Conservation (phyloP, 176 grass and related monocot species). For the Hordeum marinum region DNA sequence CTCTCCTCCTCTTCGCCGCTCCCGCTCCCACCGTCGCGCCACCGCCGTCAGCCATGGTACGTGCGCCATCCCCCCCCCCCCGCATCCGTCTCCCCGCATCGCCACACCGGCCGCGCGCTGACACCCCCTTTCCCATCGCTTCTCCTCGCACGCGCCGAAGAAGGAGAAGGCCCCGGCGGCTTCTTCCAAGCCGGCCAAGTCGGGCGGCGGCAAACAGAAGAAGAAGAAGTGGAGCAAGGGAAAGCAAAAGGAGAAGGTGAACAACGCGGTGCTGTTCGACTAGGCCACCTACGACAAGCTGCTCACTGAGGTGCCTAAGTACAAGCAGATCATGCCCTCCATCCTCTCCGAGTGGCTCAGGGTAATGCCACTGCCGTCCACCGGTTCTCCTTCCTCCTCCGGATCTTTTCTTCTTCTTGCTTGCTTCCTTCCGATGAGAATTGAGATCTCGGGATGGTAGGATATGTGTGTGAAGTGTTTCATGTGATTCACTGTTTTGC, state of each 20-base stretch:
- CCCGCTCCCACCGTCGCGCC: neutral
- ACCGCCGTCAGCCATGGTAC: neutral
- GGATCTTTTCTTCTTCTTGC: too few relatives aligned
- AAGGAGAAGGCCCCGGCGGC: conserved; percentile 52
- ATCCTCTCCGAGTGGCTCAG: conserved; percentile 46
- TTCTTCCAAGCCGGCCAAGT: conserved; percentile 59
- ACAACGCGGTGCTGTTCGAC: conserved; percentile 51
- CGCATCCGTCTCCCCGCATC: neutral
- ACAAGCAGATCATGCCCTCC: conserved; percentile 46
- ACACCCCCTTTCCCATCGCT: neutral
- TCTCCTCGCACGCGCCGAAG: conserved; percentile 38
- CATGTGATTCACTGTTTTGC: too few relatives aligned
- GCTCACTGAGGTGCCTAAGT: conserved; percentile 39
- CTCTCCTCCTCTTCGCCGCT: neutral
- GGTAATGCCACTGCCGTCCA: neutral
- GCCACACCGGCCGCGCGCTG: neutral
- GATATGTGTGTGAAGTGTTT: too few relatives aligned
- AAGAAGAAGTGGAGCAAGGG: conserved; percentile 73
- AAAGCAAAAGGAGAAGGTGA: conserved; percentile 61
- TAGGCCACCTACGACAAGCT: conserved; percentile 54
- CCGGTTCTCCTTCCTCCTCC: neutral
- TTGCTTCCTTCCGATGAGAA: too few relatives aligned
- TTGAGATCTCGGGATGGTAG: too few relatives aligned
- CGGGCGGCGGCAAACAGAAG: conserved; percentile 53
- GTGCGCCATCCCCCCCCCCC: neutral